These are phyloP conservation scores for Stenogyne calaminthoides DNA, from an alignment of 305 asterid genomes.

Conservation along the genomic window DNA sequence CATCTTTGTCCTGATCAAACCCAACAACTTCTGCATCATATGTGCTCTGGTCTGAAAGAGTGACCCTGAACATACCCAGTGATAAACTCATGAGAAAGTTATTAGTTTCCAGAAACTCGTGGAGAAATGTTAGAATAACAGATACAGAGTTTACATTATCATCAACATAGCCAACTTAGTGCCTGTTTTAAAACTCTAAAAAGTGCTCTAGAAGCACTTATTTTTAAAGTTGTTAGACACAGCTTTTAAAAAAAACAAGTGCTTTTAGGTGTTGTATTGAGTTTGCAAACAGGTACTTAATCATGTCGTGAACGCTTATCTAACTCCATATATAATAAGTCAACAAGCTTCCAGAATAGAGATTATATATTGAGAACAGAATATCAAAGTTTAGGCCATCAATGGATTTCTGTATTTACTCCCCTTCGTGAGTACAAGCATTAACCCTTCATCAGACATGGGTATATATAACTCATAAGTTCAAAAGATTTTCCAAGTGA, in stretches of 20 bases:
- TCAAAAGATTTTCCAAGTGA: neutral
- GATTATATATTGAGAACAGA: conserved; percentile 13
- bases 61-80: conserved; percentile 67
- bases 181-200: too few relatives aligned
- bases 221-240: too few relatives aligned
- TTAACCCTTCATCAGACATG: neutral
- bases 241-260: too few relatives aligned
- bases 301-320: neutral
- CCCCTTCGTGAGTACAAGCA: neutral
- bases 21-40: conserved; percentile 93
- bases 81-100: conserved; percentile 24
- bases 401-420: neutral
- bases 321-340: conserved; percentile 11
- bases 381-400: conserved; percentile 1
- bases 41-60: conserved; percentile 92
- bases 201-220: too few relatives aligned
- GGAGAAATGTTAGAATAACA: neutral
- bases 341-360: neutral
- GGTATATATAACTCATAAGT: neutral
- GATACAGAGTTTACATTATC: neutral
- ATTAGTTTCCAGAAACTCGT: conserved; percentile 8
- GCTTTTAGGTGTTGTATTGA: too few relatives aligned
- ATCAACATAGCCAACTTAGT: neutral
- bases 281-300: neutral
- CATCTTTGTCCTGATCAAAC: conserved; percentile 98